Evolutionary conservation across 176 grass and related monocot genomes (phyloP).

Genomic region (Raddia guianensis): DNA sequence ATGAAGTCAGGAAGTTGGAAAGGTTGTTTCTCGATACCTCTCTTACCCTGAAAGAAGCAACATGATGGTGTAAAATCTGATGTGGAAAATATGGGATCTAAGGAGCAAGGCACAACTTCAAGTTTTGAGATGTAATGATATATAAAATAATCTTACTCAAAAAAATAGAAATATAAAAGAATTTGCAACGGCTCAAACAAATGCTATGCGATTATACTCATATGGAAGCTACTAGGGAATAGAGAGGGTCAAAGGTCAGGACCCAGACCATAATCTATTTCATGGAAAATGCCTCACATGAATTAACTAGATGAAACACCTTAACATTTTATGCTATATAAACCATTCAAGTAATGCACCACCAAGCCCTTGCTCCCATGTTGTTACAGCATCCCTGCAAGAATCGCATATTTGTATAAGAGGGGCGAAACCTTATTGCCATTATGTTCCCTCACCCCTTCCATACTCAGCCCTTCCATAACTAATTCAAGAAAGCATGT

Average conservation of each 20-base stretch:
- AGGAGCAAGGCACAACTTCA: conserved; percentile 5
- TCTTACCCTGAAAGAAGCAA: conserved; percentile 76
- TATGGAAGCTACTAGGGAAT: background rate
- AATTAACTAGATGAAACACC: conserved; percentile 50
- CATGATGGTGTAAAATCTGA: conserved; percentile 39
- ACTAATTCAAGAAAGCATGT: background rate
- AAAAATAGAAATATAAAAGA: background rate
- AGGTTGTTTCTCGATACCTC: conserved; percentile 97
- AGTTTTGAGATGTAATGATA: background rate
- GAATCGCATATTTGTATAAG: conserved; percentile 84
- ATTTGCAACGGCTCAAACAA: background rate
- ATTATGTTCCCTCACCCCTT: conserved; percentile 42
- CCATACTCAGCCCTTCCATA: background rate
- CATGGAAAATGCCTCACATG: conserved; percentile 32
- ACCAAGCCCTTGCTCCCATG: conserved; percentile 58
- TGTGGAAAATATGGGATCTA: conserved; percentile 9
- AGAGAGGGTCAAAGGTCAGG: background rate
- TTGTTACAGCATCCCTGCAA: conserved; percentile 76
- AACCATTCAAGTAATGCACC: conserved; percentile 47
- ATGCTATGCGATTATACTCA: background rate
- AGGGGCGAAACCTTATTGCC: conserved; percentile 63
- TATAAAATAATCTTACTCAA: too few species aligned
- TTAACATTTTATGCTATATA: conserved; percentile 40
- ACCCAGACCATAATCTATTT: conserved; percentile 33
- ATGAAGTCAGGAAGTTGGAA: conserved; percentile 99